Evolutionary conservation across 805 yeast genomes (phyloP).

Genomic region (Myxozyma udenii): DNA sequence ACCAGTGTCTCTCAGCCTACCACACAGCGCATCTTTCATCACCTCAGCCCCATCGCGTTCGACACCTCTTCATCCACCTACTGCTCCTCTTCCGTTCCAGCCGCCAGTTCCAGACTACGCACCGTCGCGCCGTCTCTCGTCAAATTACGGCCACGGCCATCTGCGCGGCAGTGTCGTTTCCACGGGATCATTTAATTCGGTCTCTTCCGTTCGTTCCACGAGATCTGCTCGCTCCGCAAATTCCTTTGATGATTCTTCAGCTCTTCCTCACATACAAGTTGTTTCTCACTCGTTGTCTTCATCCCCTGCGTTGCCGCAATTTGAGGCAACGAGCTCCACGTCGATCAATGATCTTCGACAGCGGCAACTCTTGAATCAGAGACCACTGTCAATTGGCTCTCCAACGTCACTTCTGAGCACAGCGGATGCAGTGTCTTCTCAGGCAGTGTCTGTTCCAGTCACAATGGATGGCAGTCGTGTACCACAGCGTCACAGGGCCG

Average conservation of each 20-base stretch:
- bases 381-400: neutral
- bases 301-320: neutral
- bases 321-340: neutral
- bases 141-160: neutral
- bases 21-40: too few relatives aligned
- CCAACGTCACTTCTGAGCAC: neutral
- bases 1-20: too few relatives aligned
- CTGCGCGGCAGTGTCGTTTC: neutral
- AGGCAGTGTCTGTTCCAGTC: too few relatives aligned
- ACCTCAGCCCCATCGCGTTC: too few relatives aligned
- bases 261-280: too few relatives aligned
- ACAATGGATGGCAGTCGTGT: too few relatives aligned
- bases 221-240: neutral
- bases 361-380: neutral
- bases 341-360: neutral
- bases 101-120: neutral
- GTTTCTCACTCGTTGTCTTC: neutral
- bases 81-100: too few relatives aligned
- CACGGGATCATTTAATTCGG: constrained; percentile 1
- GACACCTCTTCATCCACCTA: too few relatives aligned
- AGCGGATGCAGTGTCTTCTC: neutral
- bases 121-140: neutral
- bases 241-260: too few relatives aligned
- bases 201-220: neutral
- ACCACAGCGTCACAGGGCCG: too few relatives aligned